Evolutionary conservation across 345 rosid species (phyloP).

Genomic region (Linum trigynum): DNA sequence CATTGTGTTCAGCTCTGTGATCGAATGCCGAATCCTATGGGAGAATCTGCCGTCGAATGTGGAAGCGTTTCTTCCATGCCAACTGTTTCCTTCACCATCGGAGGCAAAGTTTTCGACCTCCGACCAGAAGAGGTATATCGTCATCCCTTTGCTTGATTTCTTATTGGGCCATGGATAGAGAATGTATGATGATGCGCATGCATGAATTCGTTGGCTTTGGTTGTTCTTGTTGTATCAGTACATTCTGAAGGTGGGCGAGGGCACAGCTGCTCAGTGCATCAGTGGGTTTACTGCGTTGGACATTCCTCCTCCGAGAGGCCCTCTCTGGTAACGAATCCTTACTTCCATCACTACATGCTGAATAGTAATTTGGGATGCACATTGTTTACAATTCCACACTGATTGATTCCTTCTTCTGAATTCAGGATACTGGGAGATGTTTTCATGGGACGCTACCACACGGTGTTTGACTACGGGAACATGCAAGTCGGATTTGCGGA

Average conservation of each 20-base stretch:
- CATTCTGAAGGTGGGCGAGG: constrained; percentile 24
- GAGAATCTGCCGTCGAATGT: constrained; percentile 24
- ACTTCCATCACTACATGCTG: not conserved
- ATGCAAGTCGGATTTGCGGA: constrained; percentile 23
- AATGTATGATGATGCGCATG: too few species aligned
- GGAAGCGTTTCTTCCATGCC: constrained; percentile 23
- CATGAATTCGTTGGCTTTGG: not conserved
- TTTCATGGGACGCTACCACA: constrained; percentile 31
- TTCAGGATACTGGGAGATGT: constrained; percentile 29
- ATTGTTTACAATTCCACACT: not conserved
- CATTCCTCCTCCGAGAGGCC: constrained; percentile 25
- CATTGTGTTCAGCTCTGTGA: constrained; percentile 21
- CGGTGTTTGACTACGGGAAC: constrained; percentile 22
- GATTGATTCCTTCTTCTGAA: not conserved
- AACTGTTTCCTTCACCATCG: constrained; percentile 19
- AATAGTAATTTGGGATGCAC: not conserved
- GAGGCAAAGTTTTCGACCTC: constrained; percentile 16
- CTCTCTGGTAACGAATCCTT: constrained; percentile 18
- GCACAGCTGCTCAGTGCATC: constrained; percentile 21
- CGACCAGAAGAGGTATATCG: constrained; percentile 19
- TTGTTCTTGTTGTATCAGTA: constrained; percentile 10
- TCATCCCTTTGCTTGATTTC: too few species aligned
- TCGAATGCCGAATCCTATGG: constrained; percentile 17
- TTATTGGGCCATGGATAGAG: too few species aligned
- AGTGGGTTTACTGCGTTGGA: constrained; percentile 29